Evolutionary conservation across 192 early-diverging fungal genomes (phyloP).

Genomic region (Entrophospora sp.): DNA sequence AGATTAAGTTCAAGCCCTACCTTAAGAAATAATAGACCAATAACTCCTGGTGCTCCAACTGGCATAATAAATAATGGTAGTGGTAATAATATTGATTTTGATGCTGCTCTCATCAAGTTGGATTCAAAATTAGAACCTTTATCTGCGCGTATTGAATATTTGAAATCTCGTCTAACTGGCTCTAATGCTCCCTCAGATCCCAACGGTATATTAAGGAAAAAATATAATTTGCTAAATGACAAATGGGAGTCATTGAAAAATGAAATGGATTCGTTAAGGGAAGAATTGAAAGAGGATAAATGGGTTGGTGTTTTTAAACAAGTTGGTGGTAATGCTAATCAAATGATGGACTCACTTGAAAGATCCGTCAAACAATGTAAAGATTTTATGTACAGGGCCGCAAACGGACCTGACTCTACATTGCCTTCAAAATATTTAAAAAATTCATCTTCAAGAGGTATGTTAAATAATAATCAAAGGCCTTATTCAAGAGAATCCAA

Average conservation of each 20-base stretch:
- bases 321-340: slow-evolving; percentile 43
- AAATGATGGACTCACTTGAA: slow-evolving; percentile 50
- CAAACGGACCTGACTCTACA: slow-evolving; percentile 1
- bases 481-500: slow-evolving; percentile 18
- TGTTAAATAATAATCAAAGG: slow-evolving; percentile 4
- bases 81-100: too few relatives aligned
- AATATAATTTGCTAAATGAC: slow-evolving; percentile 24
- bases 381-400: slow-evolving; percentile 17
- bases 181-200: slow-evolving; percentile 23
- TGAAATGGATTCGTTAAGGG: slow-evolving; percentile 47
- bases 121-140: slow-evolving; percentile 44
- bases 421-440: too few relatives aligned
- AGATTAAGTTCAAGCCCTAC: slow-evolving; percentile 1
- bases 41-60: not conserved
- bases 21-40: not conserved
- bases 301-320: slow-evolving; percentile 49
- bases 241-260: slow-evolving; percentile 43
- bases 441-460: not conserved
- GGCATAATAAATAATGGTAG: too few relatives aligned
- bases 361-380: slow-evolving; percentile 42
- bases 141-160: slow-evolving; percentile 38
- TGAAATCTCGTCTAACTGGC: slow-evolving; percentile 30
- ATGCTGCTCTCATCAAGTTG: slow-evolving; percentile 27
- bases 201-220: slow-evolving; percentile 22
- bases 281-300: slow-evolving; percentile 51